Evolutionary conservation across 2,329 filamentous ascomycete genomes (phyloP), one percentile per base, ranked within the genome.

Genomic region (Colletotrichum tropicale): DNA sequence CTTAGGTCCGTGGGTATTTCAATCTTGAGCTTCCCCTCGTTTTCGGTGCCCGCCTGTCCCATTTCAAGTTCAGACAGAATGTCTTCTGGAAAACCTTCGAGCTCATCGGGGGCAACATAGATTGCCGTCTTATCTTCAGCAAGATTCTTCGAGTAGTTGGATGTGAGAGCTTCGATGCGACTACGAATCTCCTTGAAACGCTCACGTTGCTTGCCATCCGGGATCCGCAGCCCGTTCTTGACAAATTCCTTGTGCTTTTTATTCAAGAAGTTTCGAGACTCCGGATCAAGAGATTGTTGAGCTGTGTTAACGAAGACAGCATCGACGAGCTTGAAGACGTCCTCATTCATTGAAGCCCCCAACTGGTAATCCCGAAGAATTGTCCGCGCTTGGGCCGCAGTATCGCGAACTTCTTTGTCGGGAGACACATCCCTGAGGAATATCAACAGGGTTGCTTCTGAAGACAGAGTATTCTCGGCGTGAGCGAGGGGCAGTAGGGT

Each of bases 1-100:
- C 95, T 94, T 36, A 95, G 88, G 81, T 96, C 94, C 2, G 96
- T 96, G 85, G 96, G 96, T 89, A 96, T 96, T 4, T 91, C 93
- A 52, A 96, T 87, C 83, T 91, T 93, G 79, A 95, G 86, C 81
- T 94, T 94, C 76, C 94, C 93, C 82, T 94, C 93, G 73, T 94
- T 93, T 75, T 92, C 92, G 2, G 24, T 61, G 16, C 62, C 15
- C 1, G 12, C 5, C 3, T 89, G 89, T 7, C 94, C 95, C 84
- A 94, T 94, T 83, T 94, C 92, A 71, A 96, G 86, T 3, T 86
- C 87, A 8, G 89, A 87, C 4, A 95, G 78, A 1, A 8, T n/a
- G 34, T 67, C 26, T 7, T 30, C 15, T 0, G 69, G 62, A 1
- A 67, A 62, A 0, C 69, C 73, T 4, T 66, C 73, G 3, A 73